These are phyloP conservation scores for Pyrus bretschneideri DNA, from an alignment of 306 rosid genomes.

Conservation along the genomic window DNA sequence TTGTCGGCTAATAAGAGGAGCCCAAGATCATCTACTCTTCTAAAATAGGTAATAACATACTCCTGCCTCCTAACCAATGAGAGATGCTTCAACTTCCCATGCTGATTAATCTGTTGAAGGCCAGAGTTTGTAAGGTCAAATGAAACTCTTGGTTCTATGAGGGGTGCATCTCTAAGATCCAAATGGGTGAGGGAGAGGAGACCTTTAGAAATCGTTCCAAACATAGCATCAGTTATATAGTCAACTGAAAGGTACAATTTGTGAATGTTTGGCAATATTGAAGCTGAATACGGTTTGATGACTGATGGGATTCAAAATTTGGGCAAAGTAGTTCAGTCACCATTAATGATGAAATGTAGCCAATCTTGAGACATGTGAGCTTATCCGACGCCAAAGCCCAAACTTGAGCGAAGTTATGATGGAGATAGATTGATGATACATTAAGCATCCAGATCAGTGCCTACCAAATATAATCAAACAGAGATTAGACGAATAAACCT, in stretches of 20 bases:
- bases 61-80: constrained; percentile 88
- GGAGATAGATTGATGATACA: constrained; percentile 52
- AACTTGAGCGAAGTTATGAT: constrained; percentile 57
- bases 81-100: constrained; percentile 70
- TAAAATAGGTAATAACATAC: constrained; percentile 55
- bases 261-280: constrained; percentile 62
- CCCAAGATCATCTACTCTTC: constrained; percentile 84
- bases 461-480: constrained; percentile 33
- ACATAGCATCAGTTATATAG: constrained; percentile 83
- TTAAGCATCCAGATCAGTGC: constrained; percentile 79
- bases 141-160: constrained; percentile 66
- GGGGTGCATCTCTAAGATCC: constrained; percentile 90
- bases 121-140: constrained; percentile 80
- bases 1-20: constrained; percentile 86
- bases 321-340: constrained; percentile 83
- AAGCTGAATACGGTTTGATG: constrained; percentile 34
- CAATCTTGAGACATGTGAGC: constrained; percentile 79
- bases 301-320: constrained; percentile 43
- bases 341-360: constrained; percentile 69
- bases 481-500: constrained; percentile 22
- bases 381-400: constrained; percentile 83
- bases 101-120: constrained; percentile 81
- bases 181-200: constrained; percentile 62
- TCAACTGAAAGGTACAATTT: constrained; percentile 82
- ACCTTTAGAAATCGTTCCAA: constrained; percentile 60